phyloP scores from a whole-genome alignment of 1,139 yeast genomes.

The Meyerozyma carpophila region DNA sequence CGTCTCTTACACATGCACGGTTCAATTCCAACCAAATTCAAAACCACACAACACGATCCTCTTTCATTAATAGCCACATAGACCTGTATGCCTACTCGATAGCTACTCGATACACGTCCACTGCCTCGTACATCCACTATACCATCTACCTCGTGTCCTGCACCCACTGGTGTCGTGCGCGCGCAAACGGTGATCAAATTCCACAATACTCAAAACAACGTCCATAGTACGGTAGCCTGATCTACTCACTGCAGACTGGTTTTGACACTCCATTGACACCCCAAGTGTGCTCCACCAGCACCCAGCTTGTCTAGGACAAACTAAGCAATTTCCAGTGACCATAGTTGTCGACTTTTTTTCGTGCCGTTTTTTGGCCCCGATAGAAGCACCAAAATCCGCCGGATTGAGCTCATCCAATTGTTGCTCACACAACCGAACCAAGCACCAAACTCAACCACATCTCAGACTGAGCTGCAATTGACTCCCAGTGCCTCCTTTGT shows the following conservation, averaged over 20 bases:
- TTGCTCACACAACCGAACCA: not conserved
- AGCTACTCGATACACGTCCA: too few species aligned
- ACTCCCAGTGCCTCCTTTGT: too few species aligned
- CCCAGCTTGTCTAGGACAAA: not conserved
- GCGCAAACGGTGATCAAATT: not conserved
- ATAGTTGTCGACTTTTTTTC: not conserved
- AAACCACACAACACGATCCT: not conserved
- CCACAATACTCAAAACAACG: slow-evolving; percentile 1
- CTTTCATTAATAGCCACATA: too few species aligned
- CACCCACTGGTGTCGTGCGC: slow-evolving; percentile 1
- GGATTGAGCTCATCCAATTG: not conserved
- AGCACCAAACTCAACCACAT: too few species aligned
- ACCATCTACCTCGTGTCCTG: not conserved
- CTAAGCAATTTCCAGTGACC: not conserved
- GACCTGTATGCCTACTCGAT: too few species aligned
- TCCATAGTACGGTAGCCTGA: not conserved
- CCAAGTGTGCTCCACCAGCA: not conserved
- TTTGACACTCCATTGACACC: not conserved
- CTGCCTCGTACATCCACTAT: too few species aligned
- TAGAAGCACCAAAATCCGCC: not conserved
- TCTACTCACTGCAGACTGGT: not conserved
- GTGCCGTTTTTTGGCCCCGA: not conserved
- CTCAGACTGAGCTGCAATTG: too few species aligned
- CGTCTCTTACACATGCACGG: too few species aligned
- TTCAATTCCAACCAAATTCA: too few species aligned